Conservation (phyloP, 2,329 filamentous ascomycete species). For the Pseudocercospora eumusae region DNA sequence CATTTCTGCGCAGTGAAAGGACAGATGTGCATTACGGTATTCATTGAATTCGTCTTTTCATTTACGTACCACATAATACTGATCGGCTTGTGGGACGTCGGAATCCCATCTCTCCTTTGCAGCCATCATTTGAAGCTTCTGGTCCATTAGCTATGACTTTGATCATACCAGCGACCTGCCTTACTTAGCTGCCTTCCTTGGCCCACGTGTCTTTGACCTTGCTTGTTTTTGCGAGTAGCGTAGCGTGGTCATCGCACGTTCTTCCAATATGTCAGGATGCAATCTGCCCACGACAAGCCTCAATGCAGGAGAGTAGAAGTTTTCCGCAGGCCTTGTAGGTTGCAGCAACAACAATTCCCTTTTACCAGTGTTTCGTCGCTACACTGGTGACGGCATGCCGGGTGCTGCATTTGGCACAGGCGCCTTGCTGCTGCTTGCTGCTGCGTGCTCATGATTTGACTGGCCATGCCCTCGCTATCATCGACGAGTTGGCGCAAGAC, state of each 20-base stretch:
- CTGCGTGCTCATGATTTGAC: neutral
- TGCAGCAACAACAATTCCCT: neutral
- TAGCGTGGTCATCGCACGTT: neutral
- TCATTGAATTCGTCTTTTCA: no score
- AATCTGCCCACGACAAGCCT: neutral
- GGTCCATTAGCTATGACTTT: neutral
- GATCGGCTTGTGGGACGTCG: neutral
- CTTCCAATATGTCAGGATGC: neutral
- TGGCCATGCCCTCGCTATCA: slow-evolving; percentile 21
- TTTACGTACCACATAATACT: neutral
- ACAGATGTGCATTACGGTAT: no score
- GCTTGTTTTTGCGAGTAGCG: neutral
- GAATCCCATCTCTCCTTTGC: neutral
- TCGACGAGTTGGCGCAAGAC: slow-evolving; percentile 54
- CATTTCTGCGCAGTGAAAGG: no score
- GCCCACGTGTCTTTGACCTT: neutral
- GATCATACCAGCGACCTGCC: neutral
- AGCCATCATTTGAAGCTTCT: neutral
- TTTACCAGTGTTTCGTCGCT: neutral
- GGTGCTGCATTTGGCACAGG: neutral
- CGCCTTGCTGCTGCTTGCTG: neutral
- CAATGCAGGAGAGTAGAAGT: neutral
- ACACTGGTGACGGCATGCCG: neutral
- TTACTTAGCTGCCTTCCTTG: neutral
- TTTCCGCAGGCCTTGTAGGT: neutral